Conservation (phyloP, 2,329 filamentous ascomycete genomes). For the Arthrobotrys iridis region DNA sequence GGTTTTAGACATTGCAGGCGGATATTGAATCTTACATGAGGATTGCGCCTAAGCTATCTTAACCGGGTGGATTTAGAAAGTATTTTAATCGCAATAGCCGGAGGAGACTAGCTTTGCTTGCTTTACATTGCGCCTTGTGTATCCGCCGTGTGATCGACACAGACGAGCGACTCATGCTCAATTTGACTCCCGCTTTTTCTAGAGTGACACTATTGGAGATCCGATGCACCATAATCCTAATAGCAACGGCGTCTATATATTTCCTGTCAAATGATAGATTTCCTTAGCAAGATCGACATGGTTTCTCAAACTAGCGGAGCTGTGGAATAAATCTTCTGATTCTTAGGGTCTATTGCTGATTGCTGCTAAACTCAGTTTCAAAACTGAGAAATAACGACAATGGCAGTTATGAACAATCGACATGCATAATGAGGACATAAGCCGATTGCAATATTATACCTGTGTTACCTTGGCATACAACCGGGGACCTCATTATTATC, state of each 20-base stretch:
- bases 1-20: neutral
- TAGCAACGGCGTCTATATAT: too few species aligned
- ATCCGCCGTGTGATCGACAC: neutral
- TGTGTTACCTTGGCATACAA: neutral
- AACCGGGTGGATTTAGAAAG: neutral
- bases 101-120: neutral
- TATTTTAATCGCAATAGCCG: neutral
- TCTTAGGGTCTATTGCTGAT: too few species aligned
- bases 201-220: neutral
- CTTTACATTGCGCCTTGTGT: neutral
- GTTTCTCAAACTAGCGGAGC: too few species aligned
- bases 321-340: too few species aligned
- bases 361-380: too few species aligned
- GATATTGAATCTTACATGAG: conserved; percentile 7
- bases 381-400: too few species aligned
- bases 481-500: neutral
- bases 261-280: too few species aligned
- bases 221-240: neutral
- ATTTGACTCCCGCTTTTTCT: neutral
- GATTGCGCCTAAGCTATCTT: conserved; percentile 2
- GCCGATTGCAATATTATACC: neutral
- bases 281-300: too few species aligned
- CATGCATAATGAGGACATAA: too few species aligned
- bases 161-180: neutral
- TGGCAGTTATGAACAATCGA: too few species aligned